A percentile compares a stretch with the other conserved stretches of the same genome.
Evolutionary conservation across 148 eudicot species (phyloP).

Genomic region (Suaeda aralocaspica): DNA sequence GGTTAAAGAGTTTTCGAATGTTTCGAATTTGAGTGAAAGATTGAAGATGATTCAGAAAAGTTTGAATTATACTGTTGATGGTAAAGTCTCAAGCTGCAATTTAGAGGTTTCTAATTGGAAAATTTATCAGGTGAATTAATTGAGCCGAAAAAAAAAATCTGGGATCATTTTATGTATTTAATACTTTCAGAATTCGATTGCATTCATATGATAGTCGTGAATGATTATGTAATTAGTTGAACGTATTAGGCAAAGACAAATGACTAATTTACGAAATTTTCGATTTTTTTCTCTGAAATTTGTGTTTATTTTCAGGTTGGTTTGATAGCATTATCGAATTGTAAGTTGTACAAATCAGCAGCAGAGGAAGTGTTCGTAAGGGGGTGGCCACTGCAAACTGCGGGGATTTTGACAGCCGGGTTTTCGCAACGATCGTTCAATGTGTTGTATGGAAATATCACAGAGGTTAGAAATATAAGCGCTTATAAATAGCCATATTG

Average conservation of each 20-base stretch:
- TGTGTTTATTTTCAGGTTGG: slow-evolving; percentile 41
- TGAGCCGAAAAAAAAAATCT: no score
- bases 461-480: slow-evolving; percentile 59
- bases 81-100: slow-evolving; percentile 33
- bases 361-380: slow-evolving; percentile 59
- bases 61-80: slow-evolving; percentile 32
- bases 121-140: slow-evolving; percentile 44
- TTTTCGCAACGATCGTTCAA: slow-evolving; percentile 50
- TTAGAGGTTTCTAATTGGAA: slow-evolving; percentile 46
- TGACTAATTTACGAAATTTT: background rate
- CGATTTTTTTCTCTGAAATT: slow-evolving; percentile 3
- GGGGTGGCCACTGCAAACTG: slow-evolving; percentile 84
- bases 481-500: no score
- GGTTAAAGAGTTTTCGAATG: slow-evolving; percentile 29
- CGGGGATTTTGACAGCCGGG: slow-evolving; percentile 62
- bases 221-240: background rate
- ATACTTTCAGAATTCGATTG: no score
- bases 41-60: slow-evolving; percentile 40
- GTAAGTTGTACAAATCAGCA: slow-evolving; percentile 44
- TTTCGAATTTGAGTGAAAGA: slow-evolving; percentile 35
- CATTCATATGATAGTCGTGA: no score
- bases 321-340: slow-evolving; percentile 46
- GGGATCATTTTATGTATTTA: no score
- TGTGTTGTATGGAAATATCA: slow-evolving; percentile 58
- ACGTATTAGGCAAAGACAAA: background rate